These are phyloP conservation scores for Micromonas pusilla DNA, from an alignment of 139 green algal species.

Conservation along the genomic window DNA sequence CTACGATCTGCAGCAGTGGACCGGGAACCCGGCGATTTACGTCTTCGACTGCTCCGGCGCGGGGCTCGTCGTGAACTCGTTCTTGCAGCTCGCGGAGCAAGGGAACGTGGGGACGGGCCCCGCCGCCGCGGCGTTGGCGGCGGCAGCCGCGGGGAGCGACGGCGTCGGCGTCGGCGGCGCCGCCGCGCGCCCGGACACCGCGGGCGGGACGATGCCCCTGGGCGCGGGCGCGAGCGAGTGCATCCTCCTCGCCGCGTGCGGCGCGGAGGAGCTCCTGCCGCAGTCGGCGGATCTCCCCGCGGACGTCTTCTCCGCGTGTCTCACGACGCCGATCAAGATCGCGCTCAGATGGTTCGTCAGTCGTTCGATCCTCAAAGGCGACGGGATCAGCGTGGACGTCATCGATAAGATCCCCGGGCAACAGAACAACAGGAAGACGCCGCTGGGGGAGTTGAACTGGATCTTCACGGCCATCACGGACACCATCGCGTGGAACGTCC, in stretches of 20 bases:
- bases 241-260: constrained; percentile 88
- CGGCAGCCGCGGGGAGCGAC: background rate
- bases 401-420: constrained; percentile 66
- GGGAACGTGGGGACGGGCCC: constrained; percentile 18
- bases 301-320: constrained; percentile 92
- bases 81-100: constrained; percentile 55
- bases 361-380: constrained; percentile 40
- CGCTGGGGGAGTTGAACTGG: constrained; percentile 96
- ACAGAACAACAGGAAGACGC: constrained; percentile 94
- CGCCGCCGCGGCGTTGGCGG: too few species aligned
- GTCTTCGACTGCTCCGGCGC: constrained; percentile 94
- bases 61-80: constrained; percentile 81
- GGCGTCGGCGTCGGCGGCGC: background rate
- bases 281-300: constrained; percentile 84
- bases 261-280: constrained; percentile 77
- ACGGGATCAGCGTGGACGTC: constrained; percentile 70
- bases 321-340: constrained; percentile 98
- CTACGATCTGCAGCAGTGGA: constrained; percentile 92
- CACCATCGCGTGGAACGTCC: constrained; percentile 98
- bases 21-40: constrained; percentile 89
- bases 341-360: constrained; percentile 76
- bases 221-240: constrained; percentile 44
- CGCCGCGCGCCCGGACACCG: background rate
- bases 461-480: constrained; percentile 99
- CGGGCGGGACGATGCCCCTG: background rate